phyloP scores from a whole-genome alignment of 768 basidiomycete genomes.

The Lactarius hengduanensis region DNA sequence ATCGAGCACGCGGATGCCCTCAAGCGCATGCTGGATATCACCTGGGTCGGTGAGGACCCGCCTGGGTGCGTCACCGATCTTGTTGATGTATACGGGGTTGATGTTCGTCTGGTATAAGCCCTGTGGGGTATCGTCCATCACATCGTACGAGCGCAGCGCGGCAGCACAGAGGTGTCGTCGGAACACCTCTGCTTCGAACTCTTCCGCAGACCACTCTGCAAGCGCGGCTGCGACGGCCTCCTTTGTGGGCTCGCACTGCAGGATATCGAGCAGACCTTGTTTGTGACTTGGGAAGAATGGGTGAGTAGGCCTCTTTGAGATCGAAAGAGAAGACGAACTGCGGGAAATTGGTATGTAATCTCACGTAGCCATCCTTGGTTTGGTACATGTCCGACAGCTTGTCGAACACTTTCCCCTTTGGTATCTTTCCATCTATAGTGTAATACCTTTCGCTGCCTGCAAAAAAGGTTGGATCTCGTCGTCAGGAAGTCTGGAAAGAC shows the following conservation, averaged over 20 bases:
- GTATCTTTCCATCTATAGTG: slow-evolving; percentile 41
- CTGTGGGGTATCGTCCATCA: slow-evolving; percentile 53
- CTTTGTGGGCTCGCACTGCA: slow-evolving; percentile 25
- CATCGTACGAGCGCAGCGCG: slow-evolving; percentile 43
- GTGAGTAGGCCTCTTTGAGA: neutral
- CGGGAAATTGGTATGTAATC: slow-evolving; percentile 64
- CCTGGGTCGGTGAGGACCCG: slow-evolving; percentile 28
- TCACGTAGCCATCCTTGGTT: slow-evolving; percentile 53
- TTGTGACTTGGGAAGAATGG: slow-evolving; percentile 22
- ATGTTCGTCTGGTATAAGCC: slow-evolving; percentile 41
- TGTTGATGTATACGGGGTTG: slow-evolving; percentile 45
- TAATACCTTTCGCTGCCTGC: slow-evolving; percentile 54
- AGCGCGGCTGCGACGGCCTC: slow-evolving; percentile 20
- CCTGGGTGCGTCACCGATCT: slow-evolving; percentile 49
- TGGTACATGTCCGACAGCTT: slow-evolving; percentile 51
- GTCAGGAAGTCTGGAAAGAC: slow-evolving; percentile 25
- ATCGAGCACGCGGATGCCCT: slow-evolving; percentile 55
- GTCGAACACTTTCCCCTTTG: slow-evolving; percentile 43
- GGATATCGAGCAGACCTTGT: slow-evolving; percentile 27
- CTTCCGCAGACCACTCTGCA: slow-evolving; percentile 23
- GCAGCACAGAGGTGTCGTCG: slow-evolving; percentile 24
- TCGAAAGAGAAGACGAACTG: slow-evolving; percentile 42
- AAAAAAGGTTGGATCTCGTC: neutral
- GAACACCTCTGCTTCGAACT: slow-evolving; percentile 23
- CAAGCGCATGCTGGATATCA: slow-evolving; percentile 38